These are phyloP conservation scores for Hydrangea macrophylla DNA, from an alignment of 148 eudicot species.

Conservation along the genomic window DNA sequence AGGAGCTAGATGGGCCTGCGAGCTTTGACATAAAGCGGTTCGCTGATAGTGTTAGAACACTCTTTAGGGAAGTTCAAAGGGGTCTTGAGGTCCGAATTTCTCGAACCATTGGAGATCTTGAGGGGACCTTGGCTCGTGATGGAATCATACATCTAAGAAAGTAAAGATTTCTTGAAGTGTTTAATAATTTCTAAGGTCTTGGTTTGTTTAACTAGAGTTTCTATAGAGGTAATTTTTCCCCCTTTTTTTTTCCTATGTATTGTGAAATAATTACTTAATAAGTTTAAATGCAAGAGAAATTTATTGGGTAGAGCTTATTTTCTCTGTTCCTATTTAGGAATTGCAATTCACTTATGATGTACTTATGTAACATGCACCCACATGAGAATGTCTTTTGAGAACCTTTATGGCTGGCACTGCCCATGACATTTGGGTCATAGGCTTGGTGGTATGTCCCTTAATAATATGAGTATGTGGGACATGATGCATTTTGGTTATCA, in stretches of 20 bases:
- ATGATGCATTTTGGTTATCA: no score
- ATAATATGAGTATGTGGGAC: no score
- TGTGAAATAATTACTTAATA: slow-evolving; percentile 11
- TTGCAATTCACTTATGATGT: no score
- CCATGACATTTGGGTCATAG: no score
- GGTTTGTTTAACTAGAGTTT: background rate
- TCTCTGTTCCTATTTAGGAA: background rate
- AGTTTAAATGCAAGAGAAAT: slow-evolving; percentile 9
- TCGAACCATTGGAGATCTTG: slow-evolving; percentile 80
- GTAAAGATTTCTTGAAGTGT: slow-evolving; percentile 16
- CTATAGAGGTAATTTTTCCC: slow-evolving; percentile 2
- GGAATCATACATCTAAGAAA: slow-evolving; percentile 58
- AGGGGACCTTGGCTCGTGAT: slow-evolving; percentile 85
- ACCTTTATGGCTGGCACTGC: no score
- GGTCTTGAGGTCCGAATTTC: slow-evolving; percentile 84
- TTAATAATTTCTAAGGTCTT: slow-evolving; percentile 1
- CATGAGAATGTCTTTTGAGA: no score
- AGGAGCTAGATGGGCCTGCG: slow-evolving; percentile 37
- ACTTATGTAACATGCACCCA: no score
- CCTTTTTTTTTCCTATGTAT: slow-evolving; percentile 16
- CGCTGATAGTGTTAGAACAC: slow-evolving; percentile 57
- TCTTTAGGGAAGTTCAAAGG: slow-evolving; percentile 78
- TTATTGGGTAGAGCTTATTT: background rate
- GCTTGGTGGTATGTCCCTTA: no score
- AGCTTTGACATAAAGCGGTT: slow-evolving; percentile 75